phyloP scores from a whole-genome alignment of 805 yeast species.

The Candida ulmi region DNA sequence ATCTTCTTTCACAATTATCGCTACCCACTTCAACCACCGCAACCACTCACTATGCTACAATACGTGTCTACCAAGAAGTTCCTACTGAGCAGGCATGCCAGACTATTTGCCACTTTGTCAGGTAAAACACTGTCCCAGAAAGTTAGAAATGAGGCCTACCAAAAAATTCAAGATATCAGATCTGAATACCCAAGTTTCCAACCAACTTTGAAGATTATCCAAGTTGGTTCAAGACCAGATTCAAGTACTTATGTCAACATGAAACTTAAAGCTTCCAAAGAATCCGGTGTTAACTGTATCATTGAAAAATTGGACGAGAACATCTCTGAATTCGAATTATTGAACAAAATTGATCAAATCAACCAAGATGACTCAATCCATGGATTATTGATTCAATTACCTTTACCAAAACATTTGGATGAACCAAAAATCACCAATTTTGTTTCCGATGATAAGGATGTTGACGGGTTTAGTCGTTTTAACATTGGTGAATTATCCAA shows the following conservation, averaged over 20 bases:
- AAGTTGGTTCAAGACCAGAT: conserved; percentile 74
- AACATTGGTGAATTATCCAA: conserved; percentile 76
- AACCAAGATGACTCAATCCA: conserved; percentile 58
- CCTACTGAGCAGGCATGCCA: conserved; percentile 16
- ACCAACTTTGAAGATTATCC: conserved; percentile 66
- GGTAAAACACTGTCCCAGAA: conserved; percentile 42
- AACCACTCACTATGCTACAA: neutral
- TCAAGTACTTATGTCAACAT: conserved; percentile 77
- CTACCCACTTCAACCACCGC: too few relatives aligned
- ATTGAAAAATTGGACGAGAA: conserved; percentile 54
- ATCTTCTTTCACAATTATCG: too few relatives aligned
- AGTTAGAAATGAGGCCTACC: conserved; percentile 37
- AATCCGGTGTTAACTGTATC: conserved; percentile 58
- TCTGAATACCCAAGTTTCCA: conserved; percentile 44
- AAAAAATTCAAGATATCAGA: conserved; percentile 28
- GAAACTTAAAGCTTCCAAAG: conserved; percentile 74
- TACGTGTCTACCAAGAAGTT: neutral
- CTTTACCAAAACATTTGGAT: conserved; percentile 65
- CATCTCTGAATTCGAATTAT: conserved; percentile 49
- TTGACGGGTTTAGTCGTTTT: conserved; percentile 76
- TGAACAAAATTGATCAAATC: conserved; percentile 47
- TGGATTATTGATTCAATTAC: conserved; percentile 73
- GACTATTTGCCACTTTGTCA: conserved; percentile 31
- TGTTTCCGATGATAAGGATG: conserved; percentile 65
- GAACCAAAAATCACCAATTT: conserved; percentile 63